These are phyloP conservation scores for Triadica sebifera DNA, from an alignment of 345 rosid species.

Conservation along the genomic window DNA sequence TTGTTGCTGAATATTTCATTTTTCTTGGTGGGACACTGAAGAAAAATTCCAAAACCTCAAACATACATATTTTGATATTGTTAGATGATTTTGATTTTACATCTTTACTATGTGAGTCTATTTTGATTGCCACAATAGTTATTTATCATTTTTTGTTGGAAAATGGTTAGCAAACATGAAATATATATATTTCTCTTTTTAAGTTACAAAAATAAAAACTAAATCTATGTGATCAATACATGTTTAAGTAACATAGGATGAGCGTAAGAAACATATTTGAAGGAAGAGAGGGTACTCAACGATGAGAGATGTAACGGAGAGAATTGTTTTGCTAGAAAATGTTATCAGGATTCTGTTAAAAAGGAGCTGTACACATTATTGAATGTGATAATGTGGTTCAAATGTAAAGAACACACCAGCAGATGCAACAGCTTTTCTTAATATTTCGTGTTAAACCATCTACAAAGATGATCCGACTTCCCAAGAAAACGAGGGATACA, in stretches of 20 bases:
- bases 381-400: conserved; percentile 11
- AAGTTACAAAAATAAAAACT: too few relatives aligned
- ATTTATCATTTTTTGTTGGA: too few relatives aligned
- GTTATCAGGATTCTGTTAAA: background rate
- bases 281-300: too few relatives aligned
- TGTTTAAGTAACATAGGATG: too few relatives aligned
- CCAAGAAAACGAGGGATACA: background rate
- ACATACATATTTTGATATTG: background rate
- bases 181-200: too few relatives aligned
- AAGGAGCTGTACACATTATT: conserved; percentile 31
- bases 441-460: conserved; percentile 14
- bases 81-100: background rate
- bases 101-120: background rate
- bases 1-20: background rate
- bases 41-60: background rate
- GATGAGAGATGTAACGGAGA: too few relatives aligned
- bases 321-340: too few relatives aligned
- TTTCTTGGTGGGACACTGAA: background rate
- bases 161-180: too few relatives aligned
- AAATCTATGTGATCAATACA: too few relatives aligned
- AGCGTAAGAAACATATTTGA: too few relatives aligned
- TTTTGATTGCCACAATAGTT: too few relatives aligned
- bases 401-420: background rate
- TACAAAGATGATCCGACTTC: conserved; percentile 9
- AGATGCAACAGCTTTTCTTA: conserved; percentile 12